These are phyloP conservation scores for Thraustochytrium sp. DNA, from an alignment of 352 stramenopile genomes.

Conservation along the genomic window DNA sequence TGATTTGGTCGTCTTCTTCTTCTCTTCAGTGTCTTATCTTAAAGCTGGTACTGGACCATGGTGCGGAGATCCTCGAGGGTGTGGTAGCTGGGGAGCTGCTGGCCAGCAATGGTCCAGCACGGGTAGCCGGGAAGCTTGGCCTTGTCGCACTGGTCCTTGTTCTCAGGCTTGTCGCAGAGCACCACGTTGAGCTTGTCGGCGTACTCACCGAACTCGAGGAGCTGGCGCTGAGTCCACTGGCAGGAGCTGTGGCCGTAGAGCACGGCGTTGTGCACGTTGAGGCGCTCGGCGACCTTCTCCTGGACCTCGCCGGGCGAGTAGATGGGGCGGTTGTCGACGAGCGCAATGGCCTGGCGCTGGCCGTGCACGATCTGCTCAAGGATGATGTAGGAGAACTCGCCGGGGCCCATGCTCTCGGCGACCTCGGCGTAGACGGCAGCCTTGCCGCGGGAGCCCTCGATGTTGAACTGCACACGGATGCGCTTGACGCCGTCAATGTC, in stretches of 20 bases:
- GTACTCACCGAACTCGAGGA: conserved; percentile 45
- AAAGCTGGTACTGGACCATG: conserved; percentile 28
- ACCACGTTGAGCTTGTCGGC: conserved; percentile 46
- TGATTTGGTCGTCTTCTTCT: no score
- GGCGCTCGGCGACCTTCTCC: conserved; percentile 45
- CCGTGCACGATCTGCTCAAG: conserved; percentile 41
- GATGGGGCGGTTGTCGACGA: conserved; percentile 50
- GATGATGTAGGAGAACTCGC: conserved; percentile 51
- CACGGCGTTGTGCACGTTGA: conserved; percentile 40
- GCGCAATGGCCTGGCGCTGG: conserved; percentile 41
- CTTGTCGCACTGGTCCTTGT: conserved; percentile 46
- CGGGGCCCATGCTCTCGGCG: conserved; percentile 47
- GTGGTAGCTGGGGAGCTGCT: conserved; percentile 44
- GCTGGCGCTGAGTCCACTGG: conserved; percentile 45
- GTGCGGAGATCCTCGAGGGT: conserved; percentile 46
- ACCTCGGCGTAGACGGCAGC: conserved; percentile 48
- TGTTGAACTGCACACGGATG: conserved; percentile 51
- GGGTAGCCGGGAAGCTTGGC: conserved; percentile 40
- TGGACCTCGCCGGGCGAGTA: conserved; percentile 45
- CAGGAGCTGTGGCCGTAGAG: conserved; percentile 43
- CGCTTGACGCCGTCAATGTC: conserved; percentile 49
- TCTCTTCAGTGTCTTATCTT: no score
- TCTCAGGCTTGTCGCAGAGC: conserved; percentile 47
- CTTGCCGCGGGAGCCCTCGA: conserved; percentile 48
- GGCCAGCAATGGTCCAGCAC: conserved; percentile 47